phyloP scores from a whole-genome alignment of 2,329 filamentous ascomycete species.

The Xylaria sp. region DNA sequence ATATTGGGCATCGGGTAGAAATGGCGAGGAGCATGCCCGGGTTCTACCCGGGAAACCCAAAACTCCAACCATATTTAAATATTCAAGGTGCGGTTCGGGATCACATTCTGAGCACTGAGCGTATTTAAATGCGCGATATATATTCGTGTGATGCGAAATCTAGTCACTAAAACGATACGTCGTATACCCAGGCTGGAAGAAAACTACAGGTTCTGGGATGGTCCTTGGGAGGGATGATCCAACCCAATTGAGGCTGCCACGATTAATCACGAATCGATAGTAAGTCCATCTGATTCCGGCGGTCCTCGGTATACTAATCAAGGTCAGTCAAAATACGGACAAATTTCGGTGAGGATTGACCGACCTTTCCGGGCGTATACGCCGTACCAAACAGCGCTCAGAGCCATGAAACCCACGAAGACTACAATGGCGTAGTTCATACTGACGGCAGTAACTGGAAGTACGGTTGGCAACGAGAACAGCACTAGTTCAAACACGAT shows the following conservation, averaged over 20 bases:
- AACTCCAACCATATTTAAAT: background rate
- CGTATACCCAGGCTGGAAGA: background rate
- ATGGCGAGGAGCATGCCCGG: background rate
- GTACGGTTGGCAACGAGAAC: conserved; percentile 56
- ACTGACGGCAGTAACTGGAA: conserved; percentile 47
- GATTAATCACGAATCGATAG: conserved; percentile 37
- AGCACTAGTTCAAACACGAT: conserved; percentile 64
- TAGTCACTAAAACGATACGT: background rate
- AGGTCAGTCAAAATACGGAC: conserved; percentile 4
- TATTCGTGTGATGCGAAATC: background rate
- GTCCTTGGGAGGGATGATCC: background rate
- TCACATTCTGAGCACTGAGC: background rate
- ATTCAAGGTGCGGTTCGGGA: background rate
- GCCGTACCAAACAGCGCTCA: conserved; percentile 60
- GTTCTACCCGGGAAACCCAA: background rate
- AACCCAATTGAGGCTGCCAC: background rate
- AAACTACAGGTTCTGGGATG: background rate
- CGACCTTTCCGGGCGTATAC: conserved; percentile 63
- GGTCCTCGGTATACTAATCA: conserved; percentile 47
- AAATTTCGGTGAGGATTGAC: conserved; percentile 35
- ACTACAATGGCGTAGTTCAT: conserved; percentile 67
- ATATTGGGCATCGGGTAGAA: conserved; percentile 2
- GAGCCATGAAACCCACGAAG: conserved; percentile 55
- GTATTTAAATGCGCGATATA: background rate
- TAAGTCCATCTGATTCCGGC: conserved; percentile 48